These are phyloP conservation scores for Vishniacozyma victoriae DNA, from an alignment of 768 basidiomycete genomes.

Conservation along the genomic window DNA sequence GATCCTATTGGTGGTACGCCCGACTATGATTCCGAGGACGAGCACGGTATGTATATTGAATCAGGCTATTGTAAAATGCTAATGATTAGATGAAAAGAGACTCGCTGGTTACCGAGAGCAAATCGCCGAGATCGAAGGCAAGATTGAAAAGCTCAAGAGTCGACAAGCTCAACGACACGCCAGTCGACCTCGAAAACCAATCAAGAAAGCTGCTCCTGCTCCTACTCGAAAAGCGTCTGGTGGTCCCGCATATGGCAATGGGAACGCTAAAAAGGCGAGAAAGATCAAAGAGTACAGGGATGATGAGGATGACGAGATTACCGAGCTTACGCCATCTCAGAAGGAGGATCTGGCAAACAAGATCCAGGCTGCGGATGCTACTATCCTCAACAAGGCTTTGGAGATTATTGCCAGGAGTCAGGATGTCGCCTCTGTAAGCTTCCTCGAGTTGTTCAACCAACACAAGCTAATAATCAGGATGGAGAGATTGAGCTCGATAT, in stretches of 20 bases:
- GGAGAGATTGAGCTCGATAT: slow-evolving; percentile 96
- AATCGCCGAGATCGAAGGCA: neutral
- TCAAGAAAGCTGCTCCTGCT: slow-evolving; percentile 12
- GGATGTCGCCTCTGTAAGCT: neutral
- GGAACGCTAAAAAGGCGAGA: slow-evolving; percentile 32
- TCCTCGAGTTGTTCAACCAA: slow-evolving; percentile 5
- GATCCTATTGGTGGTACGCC: slow-evolving; percentile 58
- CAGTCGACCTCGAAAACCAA: slow-evolving; percentile 10
- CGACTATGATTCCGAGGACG: slow-evolving; percentile 61
- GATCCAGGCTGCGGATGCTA: slow-evolving; percentile 75
- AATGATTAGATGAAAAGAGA: neutral
- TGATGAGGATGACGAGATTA: slow-evolving; percentile 30
- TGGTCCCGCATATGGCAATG: slow-evolving; percentile 28
- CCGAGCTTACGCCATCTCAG: slow-evolving; percentile 74
- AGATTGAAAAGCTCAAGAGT: neutral
- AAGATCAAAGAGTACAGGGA: slow-evolving; percentile 31
- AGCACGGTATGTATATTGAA: slow-evolving; percentile 55
- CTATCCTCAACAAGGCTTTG: slow-evolving; percentile 81
- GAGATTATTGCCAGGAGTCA: slow-evolving; percentile 77
- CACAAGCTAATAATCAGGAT: slow-evolving; percentile 22
- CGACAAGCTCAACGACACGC: slow-evolving; percentile 1
- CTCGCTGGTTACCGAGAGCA: slow-evolving; percentile 3
- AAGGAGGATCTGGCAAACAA: slow-evolving; percentile 98
- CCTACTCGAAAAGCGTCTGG: slow-evolving; percentile 29
- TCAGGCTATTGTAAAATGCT: neutral